Percentiles rank a stretch among this genome's conserved stretches.
Evolutionary conservation across 164 flowering plant genomes (phyloP).

Genomic region (Vitis labrusca): DNA sequence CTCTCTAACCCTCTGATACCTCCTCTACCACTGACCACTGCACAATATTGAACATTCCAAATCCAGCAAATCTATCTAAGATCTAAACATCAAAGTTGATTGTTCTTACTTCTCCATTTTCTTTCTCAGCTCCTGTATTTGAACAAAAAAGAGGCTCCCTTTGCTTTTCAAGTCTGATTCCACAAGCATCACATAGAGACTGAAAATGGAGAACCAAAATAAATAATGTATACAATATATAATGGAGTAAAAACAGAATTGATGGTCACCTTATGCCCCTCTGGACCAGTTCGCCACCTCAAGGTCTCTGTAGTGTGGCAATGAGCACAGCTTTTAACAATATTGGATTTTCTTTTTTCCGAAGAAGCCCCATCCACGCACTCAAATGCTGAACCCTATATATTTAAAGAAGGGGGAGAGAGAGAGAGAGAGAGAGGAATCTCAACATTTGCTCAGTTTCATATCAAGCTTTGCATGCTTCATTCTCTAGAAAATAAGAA

Average conservation of each 20-base stretch:
- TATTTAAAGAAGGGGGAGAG: background rate
- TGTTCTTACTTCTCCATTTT: constrained; percentile 12
- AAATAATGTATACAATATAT: background rate
- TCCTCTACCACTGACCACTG: no score
- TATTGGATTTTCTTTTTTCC: background rate
- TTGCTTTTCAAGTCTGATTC: constrained; percentile 9
- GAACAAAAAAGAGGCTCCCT: constrained; percentile 1
- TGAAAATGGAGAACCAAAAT: constrained; percentile 8
- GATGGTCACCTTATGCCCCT: constrained; percentile 13
- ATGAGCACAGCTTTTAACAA: constrained; percentile 6
- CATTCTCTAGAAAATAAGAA: no score
- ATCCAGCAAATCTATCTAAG: background rate
- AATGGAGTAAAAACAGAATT: background rate
- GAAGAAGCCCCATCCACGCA: constrained; percentile 1
- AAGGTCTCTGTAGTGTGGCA: constrained; percentile 17
- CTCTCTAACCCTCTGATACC: background rate
- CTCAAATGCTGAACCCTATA: constrained; percentile 18
- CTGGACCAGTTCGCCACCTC: constrained; percentile 10
- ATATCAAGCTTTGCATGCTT: no score
- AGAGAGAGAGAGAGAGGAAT: no score
- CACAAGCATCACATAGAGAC: constrained; percentile 22
- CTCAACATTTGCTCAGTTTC: no score
- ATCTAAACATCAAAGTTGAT: background rate
- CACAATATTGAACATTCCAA: background rate
- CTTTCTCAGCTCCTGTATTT: constrained; percentile 4